Conservation (phyloP, 768 basidiomycete genomes). For the Tylopilus rubrobrunneus region DNA sequence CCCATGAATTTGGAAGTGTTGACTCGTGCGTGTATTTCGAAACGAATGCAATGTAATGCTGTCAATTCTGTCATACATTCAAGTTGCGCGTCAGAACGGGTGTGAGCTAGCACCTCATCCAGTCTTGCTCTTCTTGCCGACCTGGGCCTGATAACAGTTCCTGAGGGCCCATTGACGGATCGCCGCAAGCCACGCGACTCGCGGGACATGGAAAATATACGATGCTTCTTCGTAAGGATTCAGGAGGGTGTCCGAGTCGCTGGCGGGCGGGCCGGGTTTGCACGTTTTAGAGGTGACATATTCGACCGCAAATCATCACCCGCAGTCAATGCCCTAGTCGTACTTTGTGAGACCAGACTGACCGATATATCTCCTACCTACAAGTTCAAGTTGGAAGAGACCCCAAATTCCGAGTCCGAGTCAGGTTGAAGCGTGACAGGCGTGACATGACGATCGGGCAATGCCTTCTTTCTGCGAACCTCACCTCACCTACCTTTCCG, state of each 20-base stretch:
- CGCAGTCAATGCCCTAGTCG: neutral
- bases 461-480: no score
- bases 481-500: no score
- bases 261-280: conserved; percentile 96
- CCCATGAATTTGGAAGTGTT: conserved; percentile 1
- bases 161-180: conserved; percentile 95
- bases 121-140: conserved; percentile 80
- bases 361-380: conserved; percentile 97
- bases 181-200: conserved; percentile 87
- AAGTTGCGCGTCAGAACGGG: conserved; percentile 4
- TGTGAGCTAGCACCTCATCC: conserved; percentile 35
- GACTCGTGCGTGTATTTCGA: conserved; percentile 21
- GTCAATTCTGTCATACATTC: conserved; percentile 10
- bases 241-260: no score
- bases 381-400: conserved; percentile 96
- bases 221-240: conserved; percentile 95
- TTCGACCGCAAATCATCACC: conserved; percentile 68
- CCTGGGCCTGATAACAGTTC: conserved; percentile 97
- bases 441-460: no score
- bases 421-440: no score
- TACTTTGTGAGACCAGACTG: conserved; percentile 28
- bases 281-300: conserved; percentile 99
- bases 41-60: conserved; percentile 18
- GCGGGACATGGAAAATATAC: conserved; percentile 97
- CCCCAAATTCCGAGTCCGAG: no score